Evolutionary conservation across 2,329 filamentous ascomycete species (phyloP), one percentile per base, ranked within the genome.

Genomic region (Ophiocordyceps robertsii): DNA sequence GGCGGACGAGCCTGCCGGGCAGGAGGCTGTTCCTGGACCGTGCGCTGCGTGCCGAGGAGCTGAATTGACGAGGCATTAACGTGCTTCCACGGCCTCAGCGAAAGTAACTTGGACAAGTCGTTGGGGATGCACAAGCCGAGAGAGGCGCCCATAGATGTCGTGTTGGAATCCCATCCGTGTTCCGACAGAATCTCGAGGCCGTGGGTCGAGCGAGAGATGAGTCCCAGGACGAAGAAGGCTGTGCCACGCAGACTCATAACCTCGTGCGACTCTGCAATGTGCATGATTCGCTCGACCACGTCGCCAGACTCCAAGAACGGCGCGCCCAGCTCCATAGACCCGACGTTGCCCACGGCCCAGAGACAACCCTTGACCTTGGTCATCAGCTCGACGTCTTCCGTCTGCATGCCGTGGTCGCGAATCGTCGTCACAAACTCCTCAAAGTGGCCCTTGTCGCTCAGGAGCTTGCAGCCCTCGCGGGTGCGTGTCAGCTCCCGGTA

Each of bases 311-410:
- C 92, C 4, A 98, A 70, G 59, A 98, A 98, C 0, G 88, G 88
- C 1, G 90, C 90, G 1, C 92, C 92, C 2, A 95, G 77, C 54
- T 96, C 90, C 89, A 98, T 96, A 0, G 89, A 95, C 0, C 92
- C 92, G 32, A 98, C 90, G 53, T 98, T 98, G 21, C 92, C 92
- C 1, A 98, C 88, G 0, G 92, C 92, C 92, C 92, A 98, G 39
- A 98, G 70, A 57, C 88, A 95, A 8, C 89, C 92, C 61, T 98
- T 98, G 49, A 96, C 87, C 58, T 95, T 96, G 45, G 87, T 78
- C 37, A 96, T 80, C 21, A 82, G 74, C 60, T 98, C 92, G 1
- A 75, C 59, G 53, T 98, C 92, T 50, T 93, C 83, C 36, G 81
- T 80, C 51, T 92, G 83, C 68, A 89, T 82, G 31, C 82, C 84